Evolutionary conservation across 1,139 yeast genomes (phyloP), one percentile per base, ranked within the genome.

Genomic region (Scheffersomyces quercinus): DNA sequence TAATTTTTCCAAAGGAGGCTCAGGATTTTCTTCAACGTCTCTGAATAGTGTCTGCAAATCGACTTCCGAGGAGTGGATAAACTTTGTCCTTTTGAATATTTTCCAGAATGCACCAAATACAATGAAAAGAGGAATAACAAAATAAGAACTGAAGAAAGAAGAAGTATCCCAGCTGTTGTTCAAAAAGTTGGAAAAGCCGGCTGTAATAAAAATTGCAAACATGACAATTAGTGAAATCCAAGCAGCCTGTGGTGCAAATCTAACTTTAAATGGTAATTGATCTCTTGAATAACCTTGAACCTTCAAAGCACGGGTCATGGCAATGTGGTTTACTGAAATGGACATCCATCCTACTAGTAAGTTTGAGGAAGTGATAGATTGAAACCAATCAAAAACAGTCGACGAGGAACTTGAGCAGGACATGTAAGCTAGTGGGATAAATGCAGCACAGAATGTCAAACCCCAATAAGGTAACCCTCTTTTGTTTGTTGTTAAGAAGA

Each of bases 401-500:
- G 58, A 60, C 2, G 68, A 55, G 5, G 55, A 43, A 11, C 46
- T 39, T n/a, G 38, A n/a, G 11, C 55, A 47, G 28, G 60, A 50
- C 68, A 66, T 59, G 47, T 58, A 66, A 13, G 65, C 64, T 44
- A 55, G 56, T 16, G 62, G 65, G 41, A 56, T 54, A 44, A 68
- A 58, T 2, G 54, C 28, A 4, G 62, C 57, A 5, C 61, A 56
- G 12, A 66, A 42, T 0, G 50, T 41, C 12, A 71, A 64, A 2
- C 73, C 77, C 24, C 16, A 65, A 29, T 74, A 62, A 2, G 82
- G 82, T 28, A 73, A 64, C 45, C 80, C 81, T 39, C 58, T 60
- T 40, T 64, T 68, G 54, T 67, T 77, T 12, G 72, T 65, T 49
- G 56, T 70, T 14, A 69, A 60, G 51, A 78, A 71, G 33, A 75